phyloP scores from a whole-genome alignment of 345 rosid species.

The Melaleuca alternifolia region DNA sequence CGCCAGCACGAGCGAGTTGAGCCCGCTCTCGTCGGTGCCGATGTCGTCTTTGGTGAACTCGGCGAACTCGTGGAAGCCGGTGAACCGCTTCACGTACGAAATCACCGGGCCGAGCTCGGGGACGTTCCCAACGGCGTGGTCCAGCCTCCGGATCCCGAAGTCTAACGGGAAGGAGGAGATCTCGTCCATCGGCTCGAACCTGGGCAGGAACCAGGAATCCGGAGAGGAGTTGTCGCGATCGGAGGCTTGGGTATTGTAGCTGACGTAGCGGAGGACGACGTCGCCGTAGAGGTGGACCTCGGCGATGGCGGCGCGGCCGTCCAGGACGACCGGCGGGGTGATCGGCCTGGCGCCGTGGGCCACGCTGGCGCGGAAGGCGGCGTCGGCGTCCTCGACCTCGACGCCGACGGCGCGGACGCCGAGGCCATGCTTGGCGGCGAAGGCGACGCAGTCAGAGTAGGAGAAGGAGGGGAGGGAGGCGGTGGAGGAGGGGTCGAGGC shows the following conservation, averaged over 20 bases:
- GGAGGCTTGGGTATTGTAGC: conserved; percentile 15
- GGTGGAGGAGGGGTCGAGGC: conserved; percentile 27
- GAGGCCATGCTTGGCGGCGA: conserved; percentile 63
- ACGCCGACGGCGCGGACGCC: conserved; percentile 62
- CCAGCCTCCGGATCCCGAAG: conserved; percentile 65
- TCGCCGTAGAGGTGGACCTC: conserved; percentile 82
- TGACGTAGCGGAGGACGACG: conserved; percentile 75
- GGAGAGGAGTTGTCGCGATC: neutral
- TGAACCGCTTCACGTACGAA: conserved; percentile 51
- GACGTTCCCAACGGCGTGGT: conserved; percentile 92
- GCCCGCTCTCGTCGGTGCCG: conserved; percentile 84
- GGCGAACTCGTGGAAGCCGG: conserved; percentile 88
- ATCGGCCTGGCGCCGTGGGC: conserved; percentile 55
- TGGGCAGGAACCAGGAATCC: conserved; percentile 32
- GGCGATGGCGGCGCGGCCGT: conserved; percentile 36
- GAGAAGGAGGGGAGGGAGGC: conserved; percentile 47
- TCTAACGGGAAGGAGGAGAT: conserved; percentile 50
- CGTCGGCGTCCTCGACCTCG: conserved; percentile 67
- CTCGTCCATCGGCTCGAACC: conserved; percentile 46
- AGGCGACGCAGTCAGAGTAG: conserved; percentile 51
- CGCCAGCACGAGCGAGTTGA: conserved; percentile 71
- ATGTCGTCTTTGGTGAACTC: conserved; percentile 93
- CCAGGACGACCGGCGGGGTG: conserved; percentile 33
- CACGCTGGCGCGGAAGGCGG: conserved; percentile 51
- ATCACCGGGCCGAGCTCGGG: conserved; percentile 58